phyloP scores from a whole-genome alignment of 768 basidiomycete genomes.

The Rhodosporidiobolus odoratus region DNA sequence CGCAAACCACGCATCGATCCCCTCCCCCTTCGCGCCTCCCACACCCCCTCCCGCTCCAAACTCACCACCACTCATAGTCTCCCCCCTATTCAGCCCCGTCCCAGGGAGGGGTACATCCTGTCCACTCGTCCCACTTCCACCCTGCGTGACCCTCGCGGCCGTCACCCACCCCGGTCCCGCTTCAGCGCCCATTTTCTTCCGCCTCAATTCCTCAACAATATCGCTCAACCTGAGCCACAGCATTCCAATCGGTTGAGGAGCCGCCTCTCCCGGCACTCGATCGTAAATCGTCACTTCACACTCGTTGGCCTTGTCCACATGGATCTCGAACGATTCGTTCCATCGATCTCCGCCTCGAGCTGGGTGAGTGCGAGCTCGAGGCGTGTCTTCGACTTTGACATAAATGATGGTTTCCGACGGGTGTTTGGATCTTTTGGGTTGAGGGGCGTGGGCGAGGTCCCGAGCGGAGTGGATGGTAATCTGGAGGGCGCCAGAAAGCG shows the following conservation, averaged over 20 bases:
- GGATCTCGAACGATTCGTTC: conserved; percentile 95
- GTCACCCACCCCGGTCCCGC: conserved; percentile 89
- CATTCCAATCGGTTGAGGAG: conserved; percentile 84
- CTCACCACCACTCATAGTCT: conserved; percentile 1
- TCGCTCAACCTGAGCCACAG: conserved; percentile 92
- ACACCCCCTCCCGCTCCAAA: conserved; percentile 3
- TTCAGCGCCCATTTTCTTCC: conserved; percentile 86
- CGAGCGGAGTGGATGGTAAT: conserved; percentile 83
- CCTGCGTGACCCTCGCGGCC: conserved; percentile 74
- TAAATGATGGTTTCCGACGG: conserved; percentile 75
- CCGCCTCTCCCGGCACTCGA: conserved; percentile 63
- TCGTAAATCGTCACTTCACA: conserved; percentile 95
- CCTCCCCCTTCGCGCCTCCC: conserved; percentile 16
- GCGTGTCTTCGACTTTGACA: conserved; percentile 92
- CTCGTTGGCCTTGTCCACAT: conserved; percentile 96
- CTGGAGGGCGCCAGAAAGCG: conserved; percentile 83
- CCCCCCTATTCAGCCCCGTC: conserved; percentile 26
- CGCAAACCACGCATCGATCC: conserved; percentile 90
- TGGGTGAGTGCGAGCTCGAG: conserved; percentile 83
- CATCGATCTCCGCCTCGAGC: conserved; percentile 82
- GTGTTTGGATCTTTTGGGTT: conserved; percentile 50
- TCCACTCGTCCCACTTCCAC: conserved; percentile 48
- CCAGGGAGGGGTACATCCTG: background rate
- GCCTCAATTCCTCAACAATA: conserved; percentile 82
- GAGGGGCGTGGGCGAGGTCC: conserved; percentile 89